phyloP scores from a whole-genome alignment of 1,139 yeast genomes.

The Candida mesenterica region DNA sequence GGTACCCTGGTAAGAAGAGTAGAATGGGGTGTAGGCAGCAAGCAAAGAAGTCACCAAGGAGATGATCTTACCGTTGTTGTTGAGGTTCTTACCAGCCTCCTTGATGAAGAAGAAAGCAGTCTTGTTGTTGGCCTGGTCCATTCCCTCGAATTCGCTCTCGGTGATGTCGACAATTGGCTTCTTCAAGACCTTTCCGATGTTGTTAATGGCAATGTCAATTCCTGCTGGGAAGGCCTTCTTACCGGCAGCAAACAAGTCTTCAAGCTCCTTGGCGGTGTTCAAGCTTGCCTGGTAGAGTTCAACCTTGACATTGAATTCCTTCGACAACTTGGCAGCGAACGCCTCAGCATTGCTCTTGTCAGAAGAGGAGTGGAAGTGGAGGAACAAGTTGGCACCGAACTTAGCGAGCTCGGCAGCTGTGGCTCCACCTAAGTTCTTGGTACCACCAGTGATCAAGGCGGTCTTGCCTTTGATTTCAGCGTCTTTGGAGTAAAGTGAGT shows the following conservation, averaged over 20 bases:
- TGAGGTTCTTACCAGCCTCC: conserved; percentile 52
- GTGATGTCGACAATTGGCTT: conserved; percentile 51
- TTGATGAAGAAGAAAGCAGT: conserved; percentile 61
- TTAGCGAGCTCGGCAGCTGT: conserved; percentile 59
- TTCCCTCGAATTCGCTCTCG: conserved; percentile 52
- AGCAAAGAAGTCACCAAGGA: conserved; percentile 60
- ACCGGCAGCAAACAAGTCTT: conserved; percentile 47
- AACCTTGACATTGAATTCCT: no score
- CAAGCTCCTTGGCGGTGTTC: conserved; percentile 40
- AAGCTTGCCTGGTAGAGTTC: conserved; percentile 47
- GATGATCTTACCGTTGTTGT: conserved; percentile 54
- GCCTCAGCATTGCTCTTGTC: conserved; percentile 38
- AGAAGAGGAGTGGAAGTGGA: conserved; percentile 52
- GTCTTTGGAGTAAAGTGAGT: no score
- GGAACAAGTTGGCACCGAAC: conserved; percentile 52
- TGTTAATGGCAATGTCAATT: conserved; percentile 63
- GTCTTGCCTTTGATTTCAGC: conserved; percentile 50
- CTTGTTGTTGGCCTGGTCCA: conserved; percentile 56
- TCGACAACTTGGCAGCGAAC: no score
- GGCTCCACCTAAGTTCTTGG: conserved; percentile 60
- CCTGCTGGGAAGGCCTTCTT: conserved; percentile 44
- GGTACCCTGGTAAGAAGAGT: conserved; percentile 58
- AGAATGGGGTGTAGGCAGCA: conserved; percentile 63
- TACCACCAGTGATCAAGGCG: conserved; percentile 63
- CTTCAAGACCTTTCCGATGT: conserved; percentile 65